These are phyloP conservation scores for Osmanthus fragrans DNA, from an alignment of 257 asterid genomes.

Conservation along the genomic window DNA sequence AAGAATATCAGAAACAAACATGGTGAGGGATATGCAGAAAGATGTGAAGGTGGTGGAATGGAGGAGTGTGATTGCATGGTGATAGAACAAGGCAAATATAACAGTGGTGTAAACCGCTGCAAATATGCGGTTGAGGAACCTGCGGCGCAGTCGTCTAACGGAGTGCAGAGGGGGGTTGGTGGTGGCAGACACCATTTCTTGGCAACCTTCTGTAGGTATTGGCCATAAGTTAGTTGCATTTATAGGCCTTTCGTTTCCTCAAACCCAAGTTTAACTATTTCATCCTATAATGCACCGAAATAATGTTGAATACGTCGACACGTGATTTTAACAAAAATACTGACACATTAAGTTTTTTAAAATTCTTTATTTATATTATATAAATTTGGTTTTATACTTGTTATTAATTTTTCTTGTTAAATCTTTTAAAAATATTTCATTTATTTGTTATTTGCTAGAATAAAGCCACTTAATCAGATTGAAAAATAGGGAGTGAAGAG, in stretches of 20 bases:
- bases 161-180: constrained; percentile 47
- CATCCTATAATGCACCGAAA: too few species aligned
- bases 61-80: constrained; percentile 44
- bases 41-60: constrained; percentile 31
- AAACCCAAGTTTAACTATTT: too few species aligned
- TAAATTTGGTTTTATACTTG: too few species aligned
- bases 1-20: constrained; percentile 49
- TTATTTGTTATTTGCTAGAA: too few species aligned
- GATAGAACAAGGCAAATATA: constrained; percentile 44
- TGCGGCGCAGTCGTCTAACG: constrained; percentile 37
- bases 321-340: too few species aligned
- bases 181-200: constrained; percentile 29
- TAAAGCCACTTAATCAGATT: too few species aligned
- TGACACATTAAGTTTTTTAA: too few species aligned
- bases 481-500: too few species aligned
- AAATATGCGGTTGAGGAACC: constrained; percentile 59
- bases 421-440: too few species aligned
- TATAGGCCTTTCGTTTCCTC: not conserved
- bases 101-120: constrained; percentile 51
- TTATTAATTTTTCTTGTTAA: too few species aligned
- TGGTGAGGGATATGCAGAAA: constrained; percentile 32
- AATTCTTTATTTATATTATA: too few species aligned
- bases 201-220: not conserved
- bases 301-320: too few species aligned
- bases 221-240: not conserved